Evolutionary conservation across 1,284 basidiomycete genomes (phyloP), one percentile per base, ranked within the genome.

Genomic region (Cutaneotrichosporon sp.): DNA sequence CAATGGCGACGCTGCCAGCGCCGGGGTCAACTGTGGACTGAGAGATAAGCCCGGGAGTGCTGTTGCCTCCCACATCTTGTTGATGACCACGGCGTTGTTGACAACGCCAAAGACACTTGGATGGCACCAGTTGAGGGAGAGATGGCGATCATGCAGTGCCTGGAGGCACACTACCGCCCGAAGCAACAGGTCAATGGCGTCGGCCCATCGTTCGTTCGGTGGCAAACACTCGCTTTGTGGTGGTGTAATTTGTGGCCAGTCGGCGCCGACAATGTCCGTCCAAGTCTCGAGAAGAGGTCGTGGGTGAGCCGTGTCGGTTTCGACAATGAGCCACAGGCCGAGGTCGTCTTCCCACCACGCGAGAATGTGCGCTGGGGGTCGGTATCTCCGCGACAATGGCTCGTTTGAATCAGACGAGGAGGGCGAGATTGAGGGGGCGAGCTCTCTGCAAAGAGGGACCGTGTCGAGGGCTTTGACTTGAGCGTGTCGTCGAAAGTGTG

Each of bases 301-400:
- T n/a, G 4, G 20, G 34, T 26, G 26, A 17, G 9, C 40, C 36
- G 1, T 42, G 13, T 4, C 39, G 26, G 26, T 55, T 8, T 56
- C 52, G 1, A 56, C 54, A 4, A 67, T 26, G 34, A 66, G 41
- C 68, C 68, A 70, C 15, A 55, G 51, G 1, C 68, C 68, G 3
- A 55, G 34, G 3, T 47, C 59, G 45, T 68, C 66, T 36, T 70
- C 68, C 66, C 66, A 70, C 66, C 65, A 70, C 0, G 63, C 68
- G 4, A 67, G 4, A 1, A 65, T 43, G 8, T 34, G 36, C 5
- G 21, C 18, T 10, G 52, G 51, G 1, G 54, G 49, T 4, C 54
- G 59, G 36, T 41, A 58, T 2, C 54, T 49, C 10, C 56, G 39
- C 3, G 48, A 49, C 14, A 18, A 18, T 14, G 41, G 7, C 37